Percentiles rank a stretch among this genome's conserved stretches.
These are phyloP conservation scores for Xylaria scruposa DNA, from an alignment of 495 filamentous ascomycete genomes.

Conservation along the genomic window DNA sequence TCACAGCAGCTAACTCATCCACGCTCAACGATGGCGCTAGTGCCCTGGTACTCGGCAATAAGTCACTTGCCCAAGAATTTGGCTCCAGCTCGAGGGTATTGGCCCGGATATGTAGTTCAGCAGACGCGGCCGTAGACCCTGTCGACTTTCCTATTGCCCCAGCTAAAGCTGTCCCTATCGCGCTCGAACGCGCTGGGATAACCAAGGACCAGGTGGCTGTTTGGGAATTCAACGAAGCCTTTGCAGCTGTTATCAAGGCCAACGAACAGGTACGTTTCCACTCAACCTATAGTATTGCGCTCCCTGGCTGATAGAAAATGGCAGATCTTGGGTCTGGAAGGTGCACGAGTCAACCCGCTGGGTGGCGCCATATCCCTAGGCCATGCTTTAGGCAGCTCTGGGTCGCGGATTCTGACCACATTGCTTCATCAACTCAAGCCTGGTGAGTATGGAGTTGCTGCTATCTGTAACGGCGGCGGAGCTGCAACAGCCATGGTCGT, in stretches of 20 bases:
- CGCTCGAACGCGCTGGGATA: constrained; percentile 87
- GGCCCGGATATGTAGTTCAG: constrained; percentile 81
- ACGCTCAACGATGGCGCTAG: constrained; percentile 94
- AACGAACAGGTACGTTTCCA: constrained; percentile 74
- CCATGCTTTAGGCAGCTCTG: constrained; percentile 92
- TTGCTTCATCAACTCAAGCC: constrained; percentile 87
- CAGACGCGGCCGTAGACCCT: constrained; percentile 91
- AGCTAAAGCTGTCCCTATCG: constrained; percentile 88
- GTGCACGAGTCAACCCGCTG: constrained; percentile 80
- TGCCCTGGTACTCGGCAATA: constrained; percentile 84
- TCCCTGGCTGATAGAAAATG: constrained; percentile 28
- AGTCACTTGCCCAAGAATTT: constrained; percentile 76
- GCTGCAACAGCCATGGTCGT: constrained; percentile 92
- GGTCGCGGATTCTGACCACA: constrained; percentile 88
- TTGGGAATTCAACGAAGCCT: constrained; percentile 99
- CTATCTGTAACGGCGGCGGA: constrained; percentile 96
- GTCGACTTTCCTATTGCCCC: constrained; percentile 96
- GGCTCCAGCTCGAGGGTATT: constrained; percentile 76
- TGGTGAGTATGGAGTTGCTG: constrained; percentile 92
- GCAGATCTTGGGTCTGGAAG: constrained; percentile 78
- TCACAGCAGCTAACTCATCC: constrained; percentile 92
- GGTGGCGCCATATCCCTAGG: constrained; percentile 95
- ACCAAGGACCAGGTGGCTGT: constrained; percentile 85
- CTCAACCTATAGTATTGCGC: background rate
- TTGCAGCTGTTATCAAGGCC: constrained; percentile 94